Evolutionary conservation across 1,284 basidiomycete genomes (phyloP).

Genomic region (Sanghuangporus baumii): DNA sequence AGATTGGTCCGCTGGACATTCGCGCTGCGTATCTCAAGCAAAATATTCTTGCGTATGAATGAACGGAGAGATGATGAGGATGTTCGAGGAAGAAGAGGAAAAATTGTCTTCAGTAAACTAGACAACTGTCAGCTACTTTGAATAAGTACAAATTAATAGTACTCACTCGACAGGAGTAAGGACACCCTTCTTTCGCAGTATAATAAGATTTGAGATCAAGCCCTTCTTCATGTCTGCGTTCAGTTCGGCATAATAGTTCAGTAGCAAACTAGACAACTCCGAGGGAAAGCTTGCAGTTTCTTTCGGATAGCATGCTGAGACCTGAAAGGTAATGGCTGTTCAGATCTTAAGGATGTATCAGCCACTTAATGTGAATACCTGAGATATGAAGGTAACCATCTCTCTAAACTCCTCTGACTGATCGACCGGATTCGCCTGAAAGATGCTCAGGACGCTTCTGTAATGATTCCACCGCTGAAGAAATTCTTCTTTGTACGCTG

Average conservation of each 20-base stretch:
- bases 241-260: constrained; percentile 69
- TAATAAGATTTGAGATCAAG: constrained; percentile 85
- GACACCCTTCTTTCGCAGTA: constrained; percentile 90
- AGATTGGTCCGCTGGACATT: constrained; percentile 90
- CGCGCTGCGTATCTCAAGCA: constrained; percentile 92
- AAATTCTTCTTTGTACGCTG: constrained; percentile 93
- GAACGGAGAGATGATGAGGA: constrained; percentile 80
- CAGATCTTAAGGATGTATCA: background rate
- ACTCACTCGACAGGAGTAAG: constrained; percentile 89
- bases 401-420: constrained; percentile 80
- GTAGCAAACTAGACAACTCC: constrained; percentile 71
- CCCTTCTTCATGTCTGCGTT: constrained; percentile 76
- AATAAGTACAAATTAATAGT: background rate
- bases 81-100: constrained; percentile 90
- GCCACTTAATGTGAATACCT: constrained; percentile 40
- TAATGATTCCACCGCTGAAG: constrained; percentile 99
- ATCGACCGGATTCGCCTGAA: constrained; percentile 73
- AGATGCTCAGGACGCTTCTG: constrained; percentile 82
- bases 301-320: constrained; percentile 85
- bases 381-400: constrained; percentile 81
- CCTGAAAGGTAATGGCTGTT: constrained; percentile 35
- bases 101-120: constrained; percentile 86
- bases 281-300: constrained; percentile 80
- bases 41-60: constrained; percentile 90
- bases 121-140: constrained; percentile 6